These are phyloP conservation scores for Backusella australiensis DNA, from an alignment of 192 early-diverging fungal genomes.

Conservation along the genomic window DNA sequence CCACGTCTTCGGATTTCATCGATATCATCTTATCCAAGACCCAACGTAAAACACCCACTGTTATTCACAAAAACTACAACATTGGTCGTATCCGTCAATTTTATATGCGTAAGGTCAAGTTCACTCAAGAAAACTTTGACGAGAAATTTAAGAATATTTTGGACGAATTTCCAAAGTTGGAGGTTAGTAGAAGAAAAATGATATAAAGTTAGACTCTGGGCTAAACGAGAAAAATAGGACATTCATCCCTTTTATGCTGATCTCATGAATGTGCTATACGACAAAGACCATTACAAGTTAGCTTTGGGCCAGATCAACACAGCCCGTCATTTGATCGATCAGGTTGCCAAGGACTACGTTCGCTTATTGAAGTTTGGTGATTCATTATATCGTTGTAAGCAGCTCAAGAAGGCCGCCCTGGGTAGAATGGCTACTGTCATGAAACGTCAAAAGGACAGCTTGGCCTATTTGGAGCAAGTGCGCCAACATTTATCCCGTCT, in stretches of 20 bases:
- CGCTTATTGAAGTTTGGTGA: constrained; percentile 99
- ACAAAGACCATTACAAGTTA: constrained; percentile 99
- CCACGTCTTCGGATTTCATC: constrained; percentile 88
- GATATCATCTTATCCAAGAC: constrained; percentile 98
- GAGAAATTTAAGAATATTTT: constrained; percentile 94
- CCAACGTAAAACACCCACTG: constrained; percentile 95
- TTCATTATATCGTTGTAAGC: constrained; percentile 98
- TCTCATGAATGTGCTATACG: constrained; percentile 99
- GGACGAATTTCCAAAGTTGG: constrained; percentile 96
- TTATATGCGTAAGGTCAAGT: constrained; percentile 99
- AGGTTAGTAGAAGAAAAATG: constrained; percentile 49
- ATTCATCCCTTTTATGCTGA: constrained; percentile 99
- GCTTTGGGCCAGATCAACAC: constrained; percentile 98
- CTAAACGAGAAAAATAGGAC: constrained; percentile 52
- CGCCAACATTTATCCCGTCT: constrained; percentile 98
- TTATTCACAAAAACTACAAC: constrained; percentile 96
- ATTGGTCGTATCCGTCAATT: constrained; percentile 97
- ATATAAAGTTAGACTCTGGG: background rate
- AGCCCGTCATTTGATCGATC: constrained; percentile 94
- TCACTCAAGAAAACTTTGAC: constrained; percentile 95
- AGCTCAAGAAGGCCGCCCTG: constrained; percentile 96
- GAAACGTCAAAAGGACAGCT: constrained; percentile 97
- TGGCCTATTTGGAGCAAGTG: constrained; percentile 98
- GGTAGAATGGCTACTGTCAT: constrained; percentile 99
- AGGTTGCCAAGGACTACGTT: constrained; percentile 97